Evolutionary conservation across 2,329 filamentous ascomycete species (phyloP).

Genomic region (Chaetomiaceae sp.): DNA sequence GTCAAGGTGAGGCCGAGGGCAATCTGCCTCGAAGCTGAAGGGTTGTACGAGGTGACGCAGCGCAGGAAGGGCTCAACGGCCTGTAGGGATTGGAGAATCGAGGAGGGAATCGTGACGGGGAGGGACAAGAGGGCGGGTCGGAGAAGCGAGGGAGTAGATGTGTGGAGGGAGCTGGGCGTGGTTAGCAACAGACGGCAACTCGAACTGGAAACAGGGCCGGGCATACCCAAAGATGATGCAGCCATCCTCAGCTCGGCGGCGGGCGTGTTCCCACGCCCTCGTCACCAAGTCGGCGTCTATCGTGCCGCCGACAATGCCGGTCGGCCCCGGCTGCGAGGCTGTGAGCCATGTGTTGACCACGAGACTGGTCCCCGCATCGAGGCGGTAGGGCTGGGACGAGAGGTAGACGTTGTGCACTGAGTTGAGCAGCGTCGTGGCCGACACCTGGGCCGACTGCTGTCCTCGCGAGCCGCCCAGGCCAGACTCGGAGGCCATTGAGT

Average conservation of each 20-base stretch:
- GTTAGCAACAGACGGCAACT: constrained; percentile 17
- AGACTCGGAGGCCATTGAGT: constrained; percentile 57
- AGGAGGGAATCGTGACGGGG: constrained; percentile 69
- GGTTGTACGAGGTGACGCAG: constrained; percentile 82
- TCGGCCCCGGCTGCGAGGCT: constrained; percentile 61
- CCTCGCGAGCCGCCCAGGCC: constrained; percentile 52
- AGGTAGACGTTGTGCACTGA: constrained; percentile 85
- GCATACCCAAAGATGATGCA: constrained; percentile 82
- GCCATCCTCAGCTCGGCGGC: constrained; percentile 88
- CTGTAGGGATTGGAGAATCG: constrained; percentile 71
- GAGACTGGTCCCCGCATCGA: constrained; percentile 85
- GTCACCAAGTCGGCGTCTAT: constrained; percentile 73
- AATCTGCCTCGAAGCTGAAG: constrained; percentile 73
- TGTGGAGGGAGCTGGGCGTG: constrained; percentile 68
- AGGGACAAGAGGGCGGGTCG: constrained; percentile 74
- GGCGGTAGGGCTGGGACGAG: constrained; percentile 70
- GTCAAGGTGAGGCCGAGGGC: constrained; percentile 77
- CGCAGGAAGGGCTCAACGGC: constrained; percentile 81
- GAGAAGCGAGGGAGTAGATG: constrained; percentile 79
- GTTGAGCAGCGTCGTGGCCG: constrained; percentile 88
- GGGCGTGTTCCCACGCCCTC: constrained; percentile 92
- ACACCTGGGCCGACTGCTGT: constrained; percentile 72
- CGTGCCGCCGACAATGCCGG: constrained; percentile 67
- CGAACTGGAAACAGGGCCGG: neutral
- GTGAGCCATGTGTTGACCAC: constrained; percentile 96